Evolutionary conservation across 257 asterid genomes (phyloP), one percentile per base, ranked within the genome.

Genomic region (Eustoma russellianum): DNA sequence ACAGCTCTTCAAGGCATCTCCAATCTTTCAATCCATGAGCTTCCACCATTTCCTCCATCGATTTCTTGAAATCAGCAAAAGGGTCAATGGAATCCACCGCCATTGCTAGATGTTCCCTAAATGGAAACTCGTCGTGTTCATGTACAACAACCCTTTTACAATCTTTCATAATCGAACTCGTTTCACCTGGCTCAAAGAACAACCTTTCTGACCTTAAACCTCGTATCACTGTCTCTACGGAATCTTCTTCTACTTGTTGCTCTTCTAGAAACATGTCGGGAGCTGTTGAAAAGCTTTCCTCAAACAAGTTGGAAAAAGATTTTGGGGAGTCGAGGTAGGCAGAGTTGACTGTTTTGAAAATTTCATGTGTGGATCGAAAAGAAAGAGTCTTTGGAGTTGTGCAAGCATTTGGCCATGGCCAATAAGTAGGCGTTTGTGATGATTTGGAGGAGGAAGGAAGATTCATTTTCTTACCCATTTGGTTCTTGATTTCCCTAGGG

Each of bases 31-130:
- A 45, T 3, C 59, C 74, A 35, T 75, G 71, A 7, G 84, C 88
- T 57, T 55, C 82, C 81, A 80, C 88, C 96, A 88, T 88, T 38
- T 84, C 96, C 75, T 67, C 86, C 93, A 88, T 88, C 28, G 96
- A 88, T 38, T 41, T 69, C 62, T 80, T 57, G 65, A 84, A 88
- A 55, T 88, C 94, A 1, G 41, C 53, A 17, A 76, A 73, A 3
- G 96, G 96, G 58, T 84, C 85, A 17, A 48, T 61, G 3, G 96
- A 84, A 0, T 88, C 88, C 57, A 88, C 43, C 15, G 59, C 79
- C 83, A 82, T 24, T 1, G 48, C 69, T 41, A 58, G 70, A 18
- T 60, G 59, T 17, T 74, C 79, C 35, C 51, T 68, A 17, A 68
- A 63, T 0, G 63, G 53, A 0, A 34, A 28, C 7, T 33, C 54